A percentile compares a stretch with the other conserved stretches of the same genome.
phyloP scores from a whole-genome alignment of 805 yeast genomes.

The Yamadazyma endophytica region DNA sequence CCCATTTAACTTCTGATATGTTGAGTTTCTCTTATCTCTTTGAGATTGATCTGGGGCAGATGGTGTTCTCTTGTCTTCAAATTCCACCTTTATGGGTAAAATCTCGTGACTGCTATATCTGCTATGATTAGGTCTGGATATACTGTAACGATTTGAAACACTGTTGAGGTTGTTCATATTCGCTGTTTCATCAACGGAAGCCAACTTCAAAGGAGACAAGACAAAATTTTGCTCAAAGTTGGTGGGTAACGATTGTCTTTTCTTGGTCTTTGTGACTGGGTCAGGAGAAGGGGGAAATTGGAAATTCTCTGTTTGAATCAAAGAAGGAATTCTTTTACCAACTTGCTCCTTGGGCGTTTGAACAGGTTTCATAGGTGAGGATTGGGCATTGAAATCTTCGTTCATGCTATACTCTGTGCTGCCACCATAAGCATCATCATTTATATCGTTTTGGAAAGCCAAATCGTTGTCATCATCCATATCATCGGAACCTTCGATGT shows the following conservation, averaged over 20 bases:
- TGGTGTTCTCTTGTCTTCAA: constrained; percentile 25
- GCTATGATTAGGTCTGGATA: constrained; percentile 29
- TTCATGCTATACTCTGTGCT: too few relatives aligned
- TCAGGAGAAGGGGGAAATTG: constrained; percentile 33
- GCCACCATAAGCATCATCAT: too few relatives aligned
- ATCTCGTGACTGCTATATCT: constrained; percentile 41
- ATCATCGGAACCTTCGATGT: background rate
- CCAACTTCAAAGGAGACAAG: constrained; percentile 38
- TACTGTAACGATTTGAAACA: constrained; percentile 23
- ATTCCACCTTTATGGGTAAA: constrained; percentile 40
- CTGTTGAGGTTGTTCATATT: constrained; percentile 9
- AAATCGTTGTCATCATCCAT: constrained; percentile 3
- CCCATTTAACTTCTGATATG: constrained; percentile 8
- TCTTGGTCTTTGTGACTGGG: constrained; percentile 20
- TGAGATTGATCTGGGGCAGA: constrained; percentile 17
- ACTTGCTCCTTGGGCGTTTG: constrained; percentile 11
- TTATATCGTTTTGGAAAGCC: too few relatives aligned
- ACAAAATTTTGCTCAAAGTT: constrained; percentile 32
- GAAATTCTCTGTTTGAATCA: constrained; percentile 10
- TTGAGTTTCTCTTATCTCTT: constrained; percentile 4
- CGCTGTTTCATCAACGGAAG: constrained; percentile 16
- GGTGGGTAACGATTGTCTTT: constrained; percentile 34
- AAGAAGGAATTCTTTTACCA: constrained; percentile 11
- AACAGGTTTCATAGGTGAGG: constrained; percentile 16
- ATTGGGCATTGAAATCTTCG: constrained; percentile 13